Evolutionary conservation across 306 rosid species (phyloP), one percentile per base, ranked within the genome.

Genomic region (Carpinus viminea): DNA sequence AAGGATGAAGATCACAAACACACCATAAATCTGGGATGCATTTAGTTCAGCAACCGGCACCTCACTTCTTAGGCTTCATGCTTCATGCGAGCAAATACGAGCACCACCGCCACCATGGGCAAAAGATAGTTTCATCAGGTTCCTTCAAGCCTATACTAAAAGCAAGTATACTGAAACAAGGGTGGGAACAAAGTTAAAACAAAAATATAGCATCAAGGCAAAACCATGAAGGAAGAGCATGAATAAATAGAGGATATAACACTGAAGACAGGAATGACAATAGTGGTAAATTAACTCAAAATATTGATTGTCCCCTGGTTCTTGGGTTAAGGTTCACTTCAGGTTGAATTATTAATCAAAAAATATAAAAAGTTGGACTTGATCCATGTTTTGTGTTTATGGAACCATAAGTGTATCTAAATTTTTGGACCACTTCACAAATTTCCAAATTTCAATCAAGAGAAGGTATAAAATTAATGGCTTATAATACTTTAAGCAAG

Each of bases 141-240:
- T 66, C 74, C 79, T 18, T 53, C 64, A 68, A 78, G 69, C 61
- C 70, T 36, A 9, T 12, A 46, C 77, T 51, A 75, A 77, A 62
- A 54, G 76, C 74, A 66, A 31, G 18, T 12, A 66, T 21, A 43
- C 87, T 77, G 80, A 76, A 83, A 81, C 78, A 76, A 31, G 41
- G 76, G 45, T 1, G 57, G 13, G 68, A 68, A 43, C 38, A 26
- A n/a, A 60, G 73, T 21, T 31, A 64, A 38, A 16, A 71, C 56
- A 70, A 34, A 55, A 52, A 38, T 34, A 53, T 70, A 17, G 79
- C 68, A 64, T 70, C 50, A 36, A 66, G 70, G 50, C 60, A 75
- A 64, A 41, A 51, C 46, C 9, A 66, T 43, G 26, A 47, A 12
- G 69, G 34, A 47, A 36, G 7, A 43, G 53, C 5, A 20, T 24